Conservation (phyloP, 148 eudicot species). For the Mesembryanthemum crystallinum region DNA sequence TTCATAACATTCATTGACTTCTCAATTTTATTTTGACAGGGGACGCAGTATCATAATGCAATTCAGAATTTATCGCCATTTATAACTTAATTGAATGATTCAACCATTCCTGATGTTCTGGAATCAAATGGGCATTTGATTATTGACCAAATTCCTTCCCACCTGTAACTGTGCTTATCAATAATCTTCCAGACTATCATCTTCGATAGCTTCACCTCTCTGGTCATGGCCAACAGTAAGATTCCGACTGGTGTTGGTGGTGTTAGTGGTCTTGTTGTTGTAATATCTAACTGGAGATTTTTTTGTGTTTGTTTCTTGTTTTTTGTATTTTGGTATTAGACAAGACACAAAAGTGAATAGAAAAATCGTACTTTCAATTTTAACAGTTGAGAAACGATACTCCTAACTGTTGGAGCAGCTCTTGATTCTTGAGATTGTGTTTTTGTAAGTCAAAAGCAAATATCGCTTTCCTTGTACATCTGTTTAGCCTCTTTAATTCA, state of each 20-base stretch:
- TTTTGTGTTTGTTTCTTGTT: no score
- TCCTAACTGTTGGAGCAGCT: no score
- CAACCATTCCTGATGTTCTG: neutral
- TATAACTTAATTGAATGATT: constrained; percentile 53
- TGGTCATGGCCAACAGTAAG: no score
- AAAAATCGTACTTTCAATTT: no score
- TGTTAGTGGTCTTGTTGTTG: no score
- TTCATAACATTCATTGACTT: constrained; percentile 1
- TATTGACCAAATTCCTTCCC: neutral
- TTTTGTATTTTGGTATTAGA: no score
- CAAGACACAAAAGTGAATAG: no score
- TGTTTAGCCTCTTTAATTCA: neutral
- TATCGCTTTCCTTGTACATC: neutral
- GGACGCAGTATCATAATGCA: constrained; percentile 90
- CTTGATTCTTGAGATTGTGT: neutral
- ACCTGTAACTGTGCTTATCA: no score
- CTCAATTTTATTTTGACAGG: constrained; percentile 43
- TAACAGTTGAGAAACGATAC: no score
- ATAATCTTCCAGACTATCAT: no score
- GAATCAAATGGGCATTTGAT: neutral
- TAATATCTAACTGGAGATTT: neutral
- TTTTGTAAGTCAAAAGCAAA: constrained; percentile 1
- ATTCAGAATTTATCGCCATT: constrained; percentile 77
- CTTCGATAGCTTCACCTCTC: no score
- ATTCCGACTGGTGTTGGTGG: no score